These are phyloP conservation scores for Hyaloscypha finlandica DNA, from an alignment of 495 filamentous ascomycete genomes.

Conservation along the genomic window DNA sequence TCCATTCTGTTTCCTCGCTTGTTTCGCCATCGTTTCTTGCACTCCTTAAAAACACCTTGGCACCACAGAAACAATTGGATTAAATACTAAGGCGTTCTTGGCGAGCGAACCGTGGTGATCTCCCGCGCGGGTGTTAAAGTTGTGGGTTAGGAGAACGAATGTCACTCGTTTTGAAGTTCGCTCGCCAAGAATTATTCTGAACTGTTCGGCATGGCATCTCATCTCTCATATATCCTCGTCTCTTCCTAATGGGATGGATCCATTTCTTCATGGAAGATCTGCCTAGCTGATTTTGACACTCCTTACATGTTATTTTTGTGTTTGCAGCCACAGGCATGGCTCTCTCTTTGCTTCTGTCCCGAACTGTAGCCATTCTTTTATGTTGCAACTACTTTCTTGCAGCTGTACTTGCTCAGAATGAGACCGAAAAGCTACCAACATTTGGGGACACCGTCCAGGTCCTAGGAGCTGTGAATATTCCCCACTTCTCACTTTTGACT, in stretches of 20 bases:
- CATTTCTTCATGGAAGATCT: not conserved
- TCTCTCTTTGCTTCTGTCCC: conserved; percentile 19
- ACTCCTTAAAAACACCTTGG: not conserved
- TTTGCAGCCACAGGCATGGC: conserved; percentile 20
- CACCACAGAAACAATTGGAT: not conserved
- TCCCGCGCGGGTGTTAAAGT: not conserved
- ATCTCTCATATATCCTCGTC: not conserved
- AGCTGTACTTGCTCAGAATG: conserved; percentile 19
- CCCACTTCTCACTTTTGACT: not conserved
- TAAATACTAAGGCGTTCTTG: not conserved
- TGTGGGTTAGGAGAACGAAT: not conserved
- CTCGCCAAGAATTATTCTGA: not conserved
- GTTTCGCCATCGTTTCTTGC: conserved; percentile 1
- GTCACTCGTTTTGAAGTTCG: not conserved
- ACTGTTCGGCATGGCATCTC: not conserved
- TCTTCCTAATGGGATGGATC: not conserved
- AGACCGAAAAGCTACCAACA: conserved; percentile 13
- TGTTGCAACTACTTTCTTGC: conserved; percentile 8
- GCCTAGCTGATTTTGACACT: not conserved
- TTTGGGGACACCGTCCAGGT: conserved; percentile 26
- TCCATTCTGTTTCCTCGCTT: not conserved
- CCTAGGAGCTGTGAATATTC: conserved; percentile 17
- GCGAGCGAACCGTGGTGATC: not conserved
- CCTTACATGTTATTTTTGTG: not conserved
- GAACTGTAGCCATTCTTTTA: conserved; percentile 17